phyloP scores from a whole-genome alignment of 306 rosid genomes.

The Lathyrus sativus region DNA sequence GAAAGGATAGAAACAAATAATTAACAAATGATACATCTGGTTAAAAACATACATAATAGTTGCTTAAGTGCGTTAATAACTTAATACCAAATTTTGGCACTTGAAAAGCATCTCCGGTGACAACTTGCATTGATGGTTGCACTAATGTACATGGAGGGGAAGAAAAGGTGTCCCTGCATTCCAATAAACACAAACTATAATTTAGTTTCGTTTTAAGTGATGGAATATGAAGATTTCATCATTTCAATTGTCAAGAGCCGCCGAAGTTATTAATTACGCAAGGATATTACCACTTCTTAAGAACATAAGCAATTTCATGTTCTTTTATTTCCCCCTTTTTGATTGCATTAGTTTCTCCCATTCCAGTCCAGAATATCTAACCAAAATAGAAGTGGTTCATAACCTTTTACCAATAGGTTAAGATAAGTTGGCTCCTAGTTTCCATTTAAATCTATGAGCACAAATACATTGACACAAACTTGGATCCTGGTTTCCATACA shows the following conservation, averaged over 20 bases:
- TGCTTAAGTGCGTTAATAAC: constrained; percentile 26
- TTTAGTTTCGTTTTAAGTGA: constrained; percentile 26
- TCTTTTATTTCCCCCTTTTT: constrained; percentile 19
- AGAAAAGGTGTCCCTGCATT: constrained; percentile 83
- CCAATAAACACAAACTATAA: constrained; percentile 36
- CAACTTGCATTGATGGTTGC: constrained; percentile 81
- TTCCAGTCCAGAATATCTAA: constrained; percentile 29
- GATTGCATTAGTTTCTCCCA: constrained; percentile 34
- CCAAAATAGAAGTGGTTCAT: constrained; percentile 25
- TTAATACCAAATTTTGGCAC: constrained; percentile 80
- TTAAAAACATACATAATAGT: constrained; percentile 10
- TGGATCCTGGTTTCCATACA: constrained; percentile 9
- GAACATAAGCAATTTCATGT: constrained; percentile 24
- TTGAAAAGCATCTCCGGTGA: constrained; percentile 47
- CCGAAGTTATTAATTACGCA: constrained; percentile 17
- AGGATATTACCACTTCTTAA: constrained; percentile 18
- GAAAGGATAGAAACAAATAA: constrained; percentile 40
- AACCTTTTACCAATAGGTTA: constrained; percentile 29
- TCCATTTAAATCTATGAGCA: constrained; percentile 29
- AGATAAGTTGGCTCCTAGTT: constrained; percentile 19
- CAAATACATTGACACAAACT: constrained; percentile 24
- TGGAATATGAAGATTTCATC: constrained; percentile 11
- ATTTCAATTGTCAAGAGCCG: constrained; percentile 25
- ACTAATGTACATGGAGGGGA: constrained; percentile 85
- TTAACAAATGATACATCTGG: constrained; percentile 23